Percentiles rank a stretch among this genome's conserved stretches.
These are phyloP conservation scores for Candida mesenterica DNA, from an alignment of 1,139 yeast species.

Conservation along the genomic window DNA sequence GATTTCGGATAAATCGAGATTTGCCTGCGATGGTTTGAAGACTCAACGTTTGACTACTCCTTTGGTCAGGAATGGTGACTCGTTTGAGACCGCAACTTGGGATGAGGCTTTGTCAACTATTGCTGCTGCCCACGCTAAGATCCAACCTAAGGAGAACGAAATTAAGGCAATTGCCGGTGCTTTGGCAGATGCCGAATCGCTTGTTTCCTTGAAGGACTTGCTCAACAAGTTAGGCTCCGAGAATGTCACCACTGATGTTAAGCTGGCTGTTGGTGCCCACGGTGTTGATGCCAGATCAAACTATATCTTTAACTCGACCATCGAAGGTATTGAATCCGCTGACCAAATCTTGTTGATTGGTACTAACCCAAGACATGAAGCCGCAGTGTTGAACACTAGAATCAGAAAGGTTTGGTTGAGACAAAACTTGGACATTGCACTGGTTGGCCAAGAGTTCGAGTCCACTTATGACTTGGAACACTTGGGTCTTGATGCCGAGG, in stretches of 20 bases:
- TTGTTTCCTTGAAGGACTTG: slow-evolving; percentile 80
- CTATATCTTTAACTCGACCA: slow-evolving; percentile 77
- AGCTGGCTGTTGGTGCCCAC: slow-evolving; percentile 60
- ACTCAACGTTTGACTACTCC: slow-evolving; percentile 87
- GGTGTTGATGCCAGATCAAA: slow-evolving; percentile 78
- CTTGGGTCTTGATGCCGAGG: slow-evolving; percentile 61
- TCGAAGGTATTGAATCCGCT: slow-evolving; percentile 79
- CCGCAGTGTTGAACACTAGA: slow-evolving; percentile 84
- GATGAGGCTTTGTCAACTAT: slow-evolving; percentile 78
- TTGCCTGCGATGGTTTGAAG: slow-evolving; percentile 82
- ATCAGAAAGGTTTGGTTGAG: slow-evolving; percentile 82
- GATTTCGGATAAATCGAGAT: slow-evolving; percentile 87
- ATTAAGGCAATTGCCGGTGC: slow-evolving; percentile 84
- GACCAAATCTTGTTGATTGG: slow-evolving; percentile 79
- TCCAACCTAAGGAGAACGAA: slow-evolving; percentile 67
- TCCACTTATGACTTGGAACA: slow-evolving; percentile 69
- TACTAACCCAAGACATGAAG: slow-evolving; percentile 88
- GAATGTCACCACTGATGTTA: slow-evolving; percentile 72
- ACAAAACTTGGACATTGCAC: slow-evolving; percentile 62
- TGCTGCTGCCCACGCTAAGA: slow-evolving; percentile 58
- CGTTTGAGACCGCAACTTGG: slow-evolving; percentile 80
- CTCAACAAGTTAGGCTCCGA: slow-evolving; percentile 78
- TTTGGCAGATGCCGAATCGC: slow-evolving; percentile 76
- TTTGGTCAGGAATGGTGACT: slow-evolving; percentile 67
- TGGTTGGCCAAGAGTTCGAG: slow-evolving; percentile 75